phyloP scores from a whole-genome alignment of 2,329 filamentous ascomycete genomes.

The Moelleriella libera region DNA sequence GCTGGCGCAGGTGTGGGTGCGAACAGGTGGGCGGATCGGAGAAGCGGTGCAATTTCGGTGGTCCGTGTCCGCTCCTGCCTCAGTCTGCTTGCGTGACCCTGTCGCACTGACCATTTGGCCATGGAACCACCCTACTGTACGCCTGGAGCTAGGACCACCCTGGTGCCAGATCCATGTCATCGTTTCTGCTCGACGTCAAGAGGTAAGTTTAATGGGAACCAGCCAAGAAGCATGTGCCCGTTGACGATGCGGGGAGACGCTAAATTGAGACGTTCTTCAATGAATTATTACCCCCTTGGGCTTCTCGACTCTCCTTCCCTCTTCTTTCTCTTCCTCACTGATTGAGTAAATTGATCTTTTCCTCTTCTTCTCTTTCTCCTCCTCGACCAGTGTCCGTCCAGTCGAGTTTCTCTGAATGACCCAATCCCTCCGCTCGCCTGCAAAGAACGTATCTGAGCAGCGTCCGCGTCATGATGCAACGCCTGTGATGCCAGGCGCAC shows the following conservation, averaged over 20 bases:
- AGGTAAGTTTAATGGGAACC: not conserved
- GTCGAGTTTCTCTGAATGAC: no score
- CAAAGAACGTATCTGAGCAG: no score
- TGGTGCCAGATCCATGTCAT: not conserved
- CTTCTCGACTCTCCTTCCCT: not conserved
- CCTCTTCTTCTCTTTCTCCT: not conserved
- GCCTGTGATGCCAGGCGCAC: not conserved
- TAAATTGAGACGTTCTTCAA: not conserved
- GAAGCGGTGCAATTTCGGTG: constrained; percentile 13
- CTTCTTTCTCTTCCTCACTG: not conserved
- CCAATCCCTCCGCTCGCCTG: no score
- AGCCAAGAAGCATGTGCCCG: not conserved
- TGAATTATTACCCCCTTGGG: constrained; percentile 1
- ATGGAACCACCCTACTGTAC: not conserved
- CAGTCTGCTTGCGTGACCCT: not conserved
- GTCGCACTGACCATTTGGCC: constrained; percentile 1
- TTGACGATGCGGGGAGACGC: constrained; percentile 1
- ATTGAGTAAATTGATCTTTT: not conserved
- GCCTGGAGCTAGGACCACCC: not conserved
- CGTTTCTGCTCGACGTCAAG: no score
- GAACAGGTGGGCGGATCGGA: constrained; percentile 9
- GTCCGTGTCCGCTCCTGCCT: constrained; percentile 11
- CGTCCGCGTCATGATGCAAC: not conserved
- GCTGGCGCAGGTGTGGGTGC: not conserved
- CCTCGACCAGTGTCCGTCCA: no score